phyloP scores from a whole-genome alignment of 805 yeast species.

The Torulaspora indica region DNA sequence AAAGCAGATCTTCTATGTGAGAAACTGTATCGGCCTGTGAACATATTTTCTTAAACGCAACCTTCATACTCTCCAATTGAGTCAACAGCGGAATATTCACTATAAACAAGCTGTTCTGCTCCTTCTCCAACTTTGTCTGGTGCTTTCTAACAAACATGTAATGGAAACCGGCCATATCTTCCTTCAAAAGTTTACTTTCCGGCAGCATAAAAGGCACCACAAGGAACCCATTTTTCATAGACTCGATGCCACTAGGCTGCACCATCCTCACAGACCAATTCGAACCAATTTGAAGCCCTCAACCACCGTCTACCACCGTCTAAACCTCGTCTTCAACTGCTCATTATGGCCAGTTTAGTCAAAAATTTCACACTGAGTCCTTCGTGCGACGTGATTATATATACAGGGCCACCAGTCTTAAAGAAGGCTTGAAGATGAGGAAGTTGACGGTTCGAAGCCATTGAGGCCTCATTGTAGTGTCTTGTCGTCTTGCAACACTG shows the following conservation, averaged over 20 bases:
- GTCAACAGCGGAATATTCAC: constrained; percentile 71
- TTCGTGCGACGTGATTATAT: not conserved
- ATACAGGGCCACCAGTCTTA: too few species aligned
- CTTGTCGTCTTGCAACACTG: not conserved
- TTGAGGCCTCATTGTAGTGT: not conserved
- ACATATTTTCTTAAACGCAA: constrained; percentile 54
- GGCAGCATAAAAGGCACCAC: constrained; percentile 35
- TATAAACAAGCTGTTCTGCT: constrained; percentile 58
- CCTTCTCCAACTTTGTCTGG: constrained; percentile 41
- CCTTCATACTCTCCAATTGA: constrained; percentile 47
- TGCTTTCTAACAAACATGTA: constrained; percentile 67
- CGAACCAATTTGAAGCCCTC: not conserved
- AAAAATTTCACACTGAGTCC: constrained; percentile 1
- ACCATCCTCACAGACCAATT: not conserved
- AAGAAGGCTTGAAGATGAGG: too few species aligned
- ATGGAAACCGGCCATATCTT: constrained; percentile 38
- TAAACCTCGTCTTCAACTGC: not conserved
- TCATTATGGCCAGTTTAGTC: not conserved
- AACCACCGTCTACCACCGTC: not conserved
- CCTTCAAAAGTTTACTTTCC: constrained; percentile 14
- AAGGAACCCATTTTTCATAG: constrained; percentile 37
- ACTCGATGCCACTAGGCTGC: constrained; percentile 11
- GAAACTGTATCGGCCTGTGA: constrained; percentile 46
- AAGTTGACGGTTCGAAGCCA: not conserved
- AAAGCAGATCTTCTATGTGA: constrained; percentile 48